These are phyloP conservation scores for Phytophthora chlamydospora DNA, from an alignment of 352 stramenopile species.

Conservation along the genomic window DNA sequence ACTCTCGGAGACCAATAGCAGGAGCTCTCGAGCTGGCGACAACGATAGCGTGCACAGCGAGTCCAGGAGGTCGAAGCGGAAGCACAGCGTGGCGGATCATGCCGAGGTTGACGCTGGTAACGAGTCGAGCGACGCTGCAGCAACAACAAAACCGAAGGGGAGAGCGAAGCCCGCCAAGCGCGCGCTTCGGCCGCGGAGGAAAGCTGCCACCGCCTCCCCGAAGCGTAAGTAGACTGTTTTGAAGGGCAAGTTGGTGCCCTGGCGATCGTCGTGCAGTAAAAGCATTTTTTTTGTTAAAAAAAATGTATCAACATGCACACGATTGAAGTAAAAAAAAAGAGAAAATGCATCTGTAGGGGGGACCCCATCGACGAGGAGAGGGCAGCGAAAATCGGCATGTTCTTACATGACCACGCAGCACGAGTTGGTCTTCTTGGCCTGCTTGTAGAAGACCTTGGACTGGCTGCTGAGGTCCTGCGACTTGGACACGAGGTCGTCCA, in stretches of 20 bases:
- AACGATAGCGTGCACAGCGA: constrained; percentile 40
- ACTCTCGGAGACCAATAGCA: constrained; percentile 34
- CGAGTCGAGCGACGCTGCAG: constrained; percentile 58
- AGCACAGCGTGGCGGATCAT: constrained; percentile 35
- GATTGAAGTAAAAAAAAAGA: constrained; percentile 31
- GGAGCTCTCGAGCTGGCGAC: constrained; percentile 26
- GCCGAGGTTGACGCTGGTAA: constrained; percentile 52
- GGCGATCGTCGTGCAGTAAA: constrained; percentile 34
- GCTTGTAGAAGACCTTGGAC: constrained; percentile 99
- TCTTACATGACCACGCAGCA: constrained; percentile 96
- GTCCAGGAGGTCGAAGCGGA: constrained; percentile 24
- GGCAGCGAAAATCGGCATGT: constrained; percentile 25
- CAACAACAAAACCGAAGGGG: constrained; percentile 30
- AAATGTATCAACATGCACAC: constrained; percentile 50
- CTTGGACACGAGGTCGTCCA: constrained; percentile 99
- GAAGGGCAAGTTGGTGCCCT: constrained; percentile 12
- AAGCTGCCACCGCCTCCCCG: constrained; percentile 49
- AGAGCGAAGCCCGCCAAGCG: constrained; percentile 37
- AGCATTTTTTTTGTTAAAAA: constrained; percentile 43
- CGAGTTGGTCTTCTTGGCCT: constrained; percentile 99
- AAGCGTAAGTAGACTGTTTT: constrained; percentile 41
- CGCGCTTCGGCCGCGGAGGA: constrained; percentile 64
- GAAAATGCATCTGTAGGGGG: constrained; percentile 31
- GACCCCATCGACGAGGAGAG: constrained; percentile 24
- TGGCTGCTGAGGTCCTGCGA: constrained; percentile 98